Evolutionary conservation across 371 early-diverging fungal genomes (phyloP).

Genomic region (Enterospora canceri): DNA sequence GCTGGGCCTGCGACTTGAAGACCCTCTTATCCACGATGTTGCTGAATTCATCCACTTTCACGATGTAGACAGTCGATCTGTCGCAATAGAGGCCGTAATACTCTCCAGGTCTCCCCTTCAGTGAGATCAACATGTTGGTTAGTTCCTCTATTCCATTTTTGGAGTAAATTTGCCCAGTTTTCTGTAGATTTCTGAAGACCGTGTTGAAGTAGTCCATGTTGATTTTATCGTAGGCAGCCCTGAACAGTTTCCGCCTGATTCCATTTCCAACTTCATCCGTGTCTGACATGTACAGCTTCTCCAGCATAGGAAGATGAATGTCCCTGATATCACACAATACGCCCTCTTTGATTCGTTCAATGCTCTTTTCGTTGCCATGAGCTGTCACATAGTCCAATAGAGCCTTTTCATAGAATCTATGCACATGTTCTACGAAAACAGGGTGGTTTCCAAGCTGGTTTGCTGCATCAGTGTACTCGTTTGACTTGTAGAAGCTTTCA

Average conservation of each 20-base stretch:
- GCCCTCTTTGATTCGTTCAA: no score
- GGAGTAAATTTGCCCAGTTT: background rate
- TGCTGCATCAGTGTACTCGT: background rate
- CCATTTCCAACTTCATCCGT: background rate
- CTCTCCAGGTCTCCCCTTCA: constrained; percentile 7
- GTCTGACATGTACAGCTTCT: background rate
- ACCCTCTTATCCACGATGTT: constrained; percentile 12
- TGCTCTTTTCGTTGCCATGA: no score
- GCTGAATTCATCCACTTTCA: constrained; percentile 19
- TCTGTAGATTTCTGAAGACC: background rate
- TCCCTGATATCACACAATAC: background rate
- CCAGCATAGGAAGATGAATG: background rate
- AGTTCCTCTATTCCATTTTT: constrained; percentile 1
- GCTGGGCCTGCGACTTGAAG: constrained; percentile 2
- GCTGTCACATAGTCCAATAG: no score
- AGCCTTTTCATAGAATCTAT: background rate
- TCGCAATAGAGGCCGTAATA: constrained; percentile 17
- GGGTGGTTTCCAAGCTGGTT: background rate
- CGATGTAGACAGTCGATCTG: constrained; percentile 8
- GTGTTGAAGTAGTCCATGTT: background rate
- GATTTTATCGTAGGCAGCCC: background rate
- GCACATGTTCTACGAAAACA: background rate
- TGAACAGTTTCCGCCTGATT: background rate
- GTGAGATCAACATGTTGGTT: constrained; percentile 1
- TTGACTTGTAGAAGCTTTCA: background rate